phyloP scores from a whole-genome alignment of 805 yeast species.

The Metschnikowia sp. region DNA sequence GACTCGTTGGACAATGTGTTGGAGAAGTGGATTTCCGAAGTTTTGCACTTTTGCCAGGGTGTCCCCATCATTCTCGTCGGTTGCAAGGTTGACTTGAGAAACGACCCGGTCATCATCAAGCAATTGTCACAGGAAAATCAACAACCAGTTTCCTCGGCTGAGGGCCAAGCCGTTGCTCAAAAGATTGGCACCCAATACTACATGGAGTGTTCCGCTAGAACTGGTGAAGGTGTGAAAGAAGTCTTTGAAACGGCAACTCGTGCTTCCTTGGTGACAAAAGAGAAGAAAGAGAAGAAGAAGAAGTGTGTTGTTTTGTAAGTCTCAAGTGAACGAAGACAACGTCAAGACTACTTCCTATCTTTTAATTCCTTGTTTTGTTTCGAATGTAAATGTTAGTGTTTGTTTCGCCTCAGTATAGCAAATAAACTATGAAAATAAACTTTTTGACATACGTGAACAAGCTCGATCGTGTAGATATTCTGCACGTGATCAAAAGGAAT shows the following conservation, averaged over 20 bases:
- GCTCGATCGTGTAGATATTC: neutral
- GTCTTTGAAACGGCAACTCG: slow-evolving; percentile 30
- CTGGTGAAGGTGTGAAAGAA: slow-evolving; percentile 30
- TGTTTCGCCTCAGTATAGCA: slow-evolving; percentile 5
- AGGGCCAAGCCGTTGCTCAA: slow-evolving; percentile 28
- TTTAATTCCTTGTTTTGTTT: slow-evolving; percentile 14
- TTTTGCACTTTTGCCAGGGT: slow-evolving; percentile 35
- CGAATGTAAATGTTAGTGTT: slow-evolving; percentile 18
- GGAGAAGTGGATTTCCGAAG: slow-evolving; percentile 44
- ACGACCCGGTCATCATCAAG: slow-evolving; percentile 26
- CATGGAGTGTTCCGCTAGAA: slow-evolving; percentile 36
- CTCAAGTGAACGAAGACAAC: slow-evolving; percentile 1
- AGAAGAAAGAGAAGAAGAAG: slow-evolving; percentile 28
- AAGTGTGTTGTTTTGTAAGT: slow-evolving; percentile 29
- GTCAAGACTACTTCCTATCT: slow-evolving; percentile 3
- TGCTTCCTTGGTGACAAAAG: slow-evolving; percentile 29
- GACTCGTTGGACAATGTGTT: slow-evolving; percentile 32
- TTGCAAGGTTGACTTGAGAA: slow-evolving; percentile 34
- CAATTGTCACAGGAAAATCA: slow-evolving; percentile 23
- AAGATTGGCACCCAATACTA: slow-evolving; percentile 29
- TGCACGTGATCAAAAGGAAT: slow-evolving; percentile 1
- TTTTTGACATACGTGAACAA: neutral
- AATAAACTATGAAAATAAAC: slow-evolving; percentile 2
- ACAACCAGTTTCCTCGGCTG: slow-evolving; percentile 23
- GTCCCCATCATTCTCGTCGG: slow-evolving; percentile 37